phyloP scores from a whole-genome alignment of 306 rosid species.

The Quercus parvula region DNA sequence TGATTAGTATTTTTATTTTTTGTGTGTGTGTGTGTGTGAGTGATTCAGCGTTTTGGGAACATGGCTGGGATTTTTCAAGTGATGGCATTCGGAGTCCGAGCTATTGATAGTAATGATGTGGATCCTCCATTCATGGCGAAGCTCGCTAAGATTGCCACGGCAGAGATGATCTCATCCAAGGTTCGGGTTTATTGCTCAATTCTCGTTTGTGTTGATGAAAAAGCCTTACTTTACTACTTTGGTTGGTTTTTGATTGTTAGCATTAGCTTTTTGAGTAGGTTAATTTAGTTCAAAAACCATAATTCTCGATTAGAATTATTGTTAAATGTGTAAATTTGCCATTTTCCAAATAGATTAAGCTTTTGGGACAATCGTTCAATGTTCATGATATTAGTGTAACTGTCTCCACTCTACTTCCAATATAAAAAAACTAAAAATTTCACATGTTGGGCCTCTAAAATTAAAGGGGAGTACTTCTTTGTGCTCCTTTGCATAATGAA shows the following conservation, averaged over 20 bases:
- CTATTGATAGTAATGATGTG: slow-evolving; percentile 56
- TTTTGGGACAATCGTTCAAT: too few relatives aligned
- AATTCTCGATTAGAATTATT: too few relatives aligned
- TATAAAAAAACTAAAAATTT: too few relatives aligned
- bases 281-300: not conserved
- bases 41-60: slow-evolving; percentile 79
- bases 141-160: slow-evolving; percentile 89
- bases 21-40: not conserved
- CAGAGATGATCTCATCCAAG: slow-evolving; percentile 89
- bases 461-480: too few relatives aligned
- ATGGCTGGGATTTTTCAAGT: slow-evolving; percentile 96
- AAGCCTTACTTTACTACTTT: not conserved
- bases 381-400: too few relatives aligned
- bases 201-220: not conserved
- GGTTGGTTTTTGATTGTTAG: not conserved
- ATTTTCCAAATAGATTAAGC: too few relatives aligned
- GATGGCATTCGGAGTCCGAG: slow-evolving; percentile 84
- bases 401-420: too few relatives aligned
- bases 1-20: not conserved
- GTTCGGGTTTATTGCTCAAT: slow-evolving; percentile 18
- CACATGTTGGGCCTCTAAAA: too few relatives aligned
- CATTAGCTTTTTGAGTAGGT: not conserved
- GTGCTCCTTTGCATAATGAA: too few relatives aligned
- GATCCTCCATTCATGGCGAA: slow-evolving; percentile 74
- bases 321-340: too few relatives aligned